These are phyloP conservation scores for Macrophomina tecta DNA, from an alignment of 2,329 filamentous ascomycete genomes.

Conservation along the genomic window DNA sequence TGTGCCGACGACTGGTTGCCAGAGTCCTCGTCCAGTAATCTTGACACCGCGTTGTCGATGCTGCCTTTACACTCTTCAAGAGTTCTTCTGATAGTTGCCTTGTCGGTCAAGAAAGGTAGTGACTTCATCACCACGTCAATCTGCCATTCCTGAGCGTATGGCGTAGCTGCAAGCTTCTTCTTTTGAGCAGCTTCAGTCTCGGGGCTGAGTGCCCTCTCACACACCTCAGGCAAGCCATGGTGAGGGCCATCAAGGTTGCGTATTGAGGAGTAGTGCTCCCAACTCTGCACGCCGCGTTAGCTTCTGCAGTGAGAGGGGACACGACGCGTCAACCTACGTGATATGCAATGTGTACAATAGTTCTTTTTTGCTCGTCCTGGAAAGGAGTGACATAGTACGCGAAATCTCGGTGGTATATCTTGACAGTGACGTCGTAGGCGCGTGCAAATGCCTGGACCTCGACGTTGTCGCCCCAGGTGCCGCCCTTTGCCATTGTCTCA, in stretches of 20 bases:
- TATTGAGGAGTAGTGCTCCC: constrained; percentile 72
- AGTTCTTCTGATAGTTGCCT: constrained; percentile 57
- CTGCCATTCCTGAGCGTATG: constrained; percentile 60
- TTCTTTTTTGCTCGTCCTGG: constrained; percentile 32
- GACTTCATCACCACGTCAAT: constrained; percentile 60
- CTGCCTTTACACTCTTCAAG: constrained; percentile 61
- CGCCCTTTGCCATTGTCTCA: constrained; percentile 63
- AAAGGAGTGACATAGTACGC: constrained; percentile 57
- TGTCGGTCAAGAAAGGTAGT: constrained; percentile 58
- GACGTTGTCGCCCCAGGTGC: constrained; percentile 70
- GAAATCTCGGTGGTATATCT: constrained; percentile 64
- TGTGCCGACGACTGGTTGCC: constrained; percentile 54
- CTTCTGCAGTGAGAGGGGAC: constrained; percentile 1
- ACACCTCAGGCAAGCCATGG: constrained; percentile 59
- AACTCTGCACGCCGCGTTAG: constrained; percentile 53
- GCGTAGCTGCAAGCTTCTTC: constrained; percentile 45
- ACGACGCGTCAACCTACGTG: constrained; percentile 57
- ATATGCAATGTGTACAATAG: constrained; percentile 66
- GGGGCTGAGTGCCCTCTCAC: constrained; percentile 40
- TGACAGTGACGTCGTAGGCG: constrained; percentile 66
- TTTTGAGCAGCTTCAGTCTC: constrained; percentile 48
- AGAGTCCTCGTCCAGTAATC: constrained; percentile 53
- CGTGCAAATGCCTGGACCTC: constrained; percentile 71
- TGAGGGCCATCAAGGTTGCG: constrained; percentile 66
- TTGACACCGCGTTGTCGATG: constrained; percentile 59